Base-by-base conservation (phyloP, 108 stramenopile species). In the Stephanodiscus minutulus region DNA sequence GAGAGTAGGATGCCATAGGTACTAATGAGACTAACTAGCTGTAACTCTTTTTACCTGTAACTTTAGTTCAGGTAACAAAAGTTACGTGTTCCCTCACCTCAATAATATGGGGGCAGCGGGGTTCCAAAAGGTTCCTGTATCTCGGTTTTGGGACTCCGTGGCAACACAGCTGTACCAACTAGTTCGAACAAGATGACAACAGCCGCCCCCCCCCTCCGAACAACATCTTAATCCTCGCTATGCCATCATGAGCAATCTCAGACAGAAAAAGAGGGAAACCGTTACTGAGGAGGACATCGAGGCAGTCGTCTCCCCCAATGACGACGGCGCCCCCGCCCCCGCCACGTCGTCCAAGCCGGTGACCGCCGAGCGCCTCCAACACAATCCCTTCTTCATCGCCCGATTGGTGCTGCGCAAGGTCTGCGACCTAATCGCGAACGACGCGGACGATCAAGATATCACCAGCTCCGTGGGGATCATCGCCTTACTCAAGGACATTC, bases 401-500 rank as follows among this genome's bases (percentile, higher is more conserved):
- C 68, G 63, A 17, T 7, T 76, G 37, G 46, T 76, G 12, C 1
- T 35, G 0, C 68, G 59, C 36, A 77, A 66, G 54, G 73, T 74
- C 11, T 6, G 62, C 15, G 13, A 61, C 28, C 52, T 39, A 33
- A 25, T 72, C 22, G 18, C 24, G 0, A 13, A 12, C 54, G 21
- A n/a, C 56, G 63, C 58, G 1, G 43, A 66, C 21, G 22, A 50
- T 3, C 20, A 53, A 5, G 31, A 52, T 5, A 25, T 24, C 22
- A 24, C 11, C 49, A 28, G 24, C 35, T 0, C 27, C 20, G 67
- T 53, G 17, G 39, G 11, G 8, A 52, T 46, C 39, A 21, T 68
- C 21, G 41, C 49, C 55, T 29, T 80, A 7, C 46, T 73, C 27
- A 72, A 72, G 25, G 79, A 80, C 49, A 44, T 72, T 48, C 17